phyloP scores from a whole-genome alignment of 352 stramenopile genomes.

The Globisporangium paddicum region DNA sequence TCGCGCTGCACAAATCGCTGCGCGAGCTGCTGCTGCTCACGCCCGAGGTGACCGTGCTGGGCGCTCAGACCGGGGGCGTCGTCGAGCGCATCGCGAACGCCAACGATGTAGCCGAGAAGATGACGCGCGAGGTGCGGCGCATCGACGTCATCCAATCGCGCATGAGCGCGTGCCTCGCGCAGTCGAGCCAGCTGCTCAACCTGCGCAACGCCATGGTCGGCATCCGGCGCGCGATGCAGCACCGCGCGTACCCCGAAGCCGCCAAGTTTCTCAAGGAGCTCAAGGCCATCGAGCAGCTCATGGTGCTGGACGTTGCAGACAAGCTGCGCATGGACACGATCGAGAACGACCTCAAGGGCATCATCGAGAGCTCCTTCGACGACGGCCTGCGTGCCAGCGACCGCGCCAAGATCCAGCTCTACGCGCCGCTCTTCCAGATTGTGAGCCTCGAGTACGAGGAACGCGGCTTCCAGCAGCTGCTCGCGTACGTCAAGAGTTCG shows the following conservation, averaged over 20 bases:
- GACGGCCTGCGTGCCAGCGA: slow-evolving; percentile 44
- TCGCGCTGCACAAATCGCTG: slow-evolving; percentile 37
- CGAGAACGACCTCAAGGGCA: slow-evolving; percentile 75
- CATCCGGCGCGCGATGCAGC: slow-evolving; percentile 70
- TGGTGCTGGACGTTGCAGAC: slow-evolving; percentile 75
- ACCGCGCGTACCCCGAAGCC: slow-evolving; percentile 64
- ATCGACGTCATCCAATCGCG: slow-evolving; percentile 81
- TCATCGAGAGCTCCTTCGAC: slow-evolving; percentile 71
- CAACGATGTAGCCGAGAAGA: slow-evolving; percentile 88
- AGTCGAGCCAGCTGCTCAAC: slow-evolving; percentile 68
- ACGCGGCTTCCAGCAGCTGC: slow-evolving; percentile 48
- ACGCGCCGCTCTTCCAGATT: slow-evolving; percentile 71
- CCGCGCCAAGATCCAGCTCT: slow-evolving; percentile 43
- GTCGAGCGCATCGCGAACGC: slow-evolving; percentile 82
- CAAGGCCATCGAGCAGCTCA: slow-evolving; percentile 68
- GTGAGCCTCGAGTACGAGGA: slow-evolving; percentile 69
- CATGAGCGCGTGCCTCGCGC: slow-evolving; percentile 48
- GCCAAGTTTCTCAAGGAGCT: slow-evolving; percentile 72
- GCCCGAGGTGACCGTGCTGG: slow-evolving; percentile 65
- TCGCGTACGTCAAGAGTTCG: slow-evolving; percentile 36
- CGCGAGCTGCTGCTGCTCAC: slow-evolving; percentile 51
- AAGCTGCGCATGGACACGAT: slow-evolving; percentile 81
- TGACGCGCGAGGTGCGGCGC: slow-evolving; percentile 80
- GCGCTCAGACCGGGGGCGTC: slow-evolving; percentile 72
- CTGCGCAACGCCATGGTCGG: slow-evolving; percentile 74